These are phyloP conservation scores for Tylopilus subfusipes DNA, from an alignment of 768 basidiomycete genomes.

Conservation along the genomic window DNA sequence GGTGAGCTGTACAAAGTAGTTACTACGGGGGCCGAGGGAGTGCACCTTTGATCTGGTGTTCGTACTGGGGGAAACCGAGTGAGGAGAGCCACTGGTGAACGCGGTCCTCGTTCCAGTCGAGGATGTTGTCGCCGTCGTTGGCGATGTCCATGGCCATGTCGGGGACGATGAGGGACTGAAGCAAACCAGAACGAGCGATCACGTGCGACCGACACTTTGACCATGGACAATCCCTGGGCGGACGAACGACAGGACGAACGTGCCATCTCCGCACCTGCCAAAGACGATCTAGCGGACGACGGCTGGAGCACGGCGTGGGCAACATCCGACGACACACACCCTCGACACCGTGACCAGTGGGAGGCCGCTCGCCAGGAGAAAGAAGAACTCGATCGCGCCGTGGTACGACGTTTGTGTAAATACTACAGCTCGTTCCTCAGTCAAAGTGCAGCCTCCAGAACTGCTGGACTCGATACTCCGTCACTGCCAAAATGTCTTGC, in stretches of 20 bases:
- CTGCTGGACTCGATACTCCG: constrained; percentile 53
- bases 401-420: constrained; percentile 46
- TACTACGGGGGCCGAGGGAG: not conserved
- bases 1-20: not conserved
- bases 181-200: no score
- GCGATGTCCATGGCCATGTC: constrained; percentile 29
- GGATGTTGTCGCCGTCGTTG: constrained; percentile 33
- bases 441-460: constrained; percentile 59
- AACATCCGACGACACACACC: constrained; percentile 20
- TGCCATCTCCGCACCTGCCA: not conserved
- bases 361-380: constrained; percentile 57
- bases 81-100: constrained; percentile 76
- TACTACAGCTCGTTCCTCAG: constrained; percentile 18
- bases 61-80: constrained; percentile 85
- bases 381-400: constrained; percentile 54
- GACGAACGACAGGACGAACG: constrained; percentile 33
- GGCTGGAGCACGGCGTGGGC: constrained; percentile 46
- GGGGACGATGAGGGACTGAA: not conserved
- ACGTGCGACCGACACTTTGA: constrained; percentile 12
- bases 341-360: constrained; percentile 59
- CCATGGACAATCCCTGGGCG: constrained; percentile 73
- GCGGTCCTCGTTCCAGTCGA: constrained; percentile 72
- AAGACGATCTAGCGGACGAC: constrained; percentile 1
- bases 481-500: constrained; percentile 49
- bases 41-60: constrained; percentile 72